A percentile compares a stretch with the other conserved stretches of the same genome.
phyloP scores from a whole-genome alignment of 805 yeast species.

The Ogataea parapolymorpha region DNA sequence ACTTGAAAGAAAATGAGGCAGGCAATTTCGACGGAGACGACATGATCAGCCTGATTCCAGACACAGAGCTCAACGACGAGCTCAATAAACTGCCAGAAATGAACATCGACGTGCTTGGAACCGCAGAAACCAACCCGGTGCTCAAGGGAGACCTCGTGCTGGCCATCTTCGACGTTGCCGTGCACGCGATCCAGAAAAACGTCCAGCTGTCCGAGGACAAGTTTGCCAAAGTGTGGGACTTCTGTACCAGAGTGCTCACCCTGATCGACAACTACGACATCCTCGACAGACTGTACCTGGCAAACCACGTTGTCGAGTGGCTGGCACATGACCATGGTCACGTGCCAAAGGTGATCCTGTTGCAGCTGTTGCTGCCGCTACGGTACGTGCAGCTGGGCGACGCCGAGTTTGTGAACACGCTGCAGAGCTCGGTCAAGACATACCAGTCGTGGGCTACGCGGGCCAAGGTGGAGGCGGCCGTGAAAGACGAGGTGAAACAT shows the following conservation, averaged over 20 bases:
- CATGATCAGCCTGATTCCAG: slow-evolving; percentile 22
- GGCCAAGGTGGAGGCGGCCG: slow-evolving; percentile 31
- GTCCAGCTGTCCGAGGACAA: slow-evolving; percentile 23
- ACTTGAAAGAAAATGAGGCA: slow-evolving; percentile 41
- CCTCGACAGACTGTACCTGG: slow-evolving; percentile 65
- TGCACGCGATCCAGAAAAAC: slow-evolving; percentile 42
- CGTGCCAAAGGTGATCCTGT: slow-evolving; percentile 37
- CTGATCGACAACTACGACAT: slow-evolving; percentile 69
- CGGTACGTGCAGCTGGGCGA: slow-evolving; percentile 45
- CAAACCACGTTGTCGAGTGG: slow-evolving; percentile 58
- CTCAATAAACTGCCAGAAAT: slow-evolving; percentile 80
- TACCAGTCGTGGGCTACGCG: slow-evolving; percentile 53
- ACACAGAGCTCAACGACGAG: slow-evolving; percentile 54
- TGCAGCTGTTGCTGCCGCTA: slow-evolving; percentile 65
- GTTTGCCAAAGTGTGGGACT: slow-evolving; percentile 39
- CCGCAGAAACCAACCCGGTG: slow-evolving; percentile 80
- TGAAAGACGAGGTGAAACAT: slow-evolving; percentile 31
- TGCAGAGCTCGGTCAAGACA: slow-evolving; percentile 70
- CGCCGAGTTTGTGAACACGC: slow-evolving; percentile 49
- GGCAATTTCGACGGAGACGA: slow-evolving; percentile 27
- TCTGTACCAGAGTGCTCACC: slow-evolving; percentile 42
- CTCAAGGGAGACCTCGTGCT: slow-evolving; percentile 69
- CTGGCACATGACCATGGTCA: slow-evolving; percentile 42
- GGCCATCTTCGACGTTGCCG: slow-evolving; percentile 65
- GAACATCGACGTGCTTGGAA: slow-evolving; percentile 80